Conservation (phyloP, 768 basidiomycete species). For the Serendipita sp. region DNA sequence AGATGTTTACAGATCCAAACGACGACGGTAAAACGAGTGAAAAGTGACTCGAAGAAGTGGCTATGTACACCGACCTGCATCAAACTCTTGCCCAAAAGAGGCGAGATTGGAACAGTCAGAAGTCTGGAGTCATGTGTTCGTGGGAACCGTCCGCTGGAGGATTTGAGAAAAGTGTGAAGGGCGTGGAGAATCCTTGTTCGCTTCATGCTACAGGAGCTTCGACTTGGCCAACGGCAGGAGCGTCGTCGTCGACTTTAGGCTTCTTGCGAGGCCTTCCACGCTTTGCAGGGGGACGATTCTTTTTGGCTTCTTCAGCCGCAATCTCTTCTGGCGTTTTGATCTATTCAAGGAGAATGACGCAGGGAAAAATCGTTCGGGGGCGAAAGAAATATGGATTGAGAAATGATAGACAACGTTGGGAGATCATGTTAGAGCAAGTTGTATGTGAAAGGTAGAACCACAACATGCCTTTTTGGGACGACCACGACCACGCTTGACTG, state of each 20-base stretch:
- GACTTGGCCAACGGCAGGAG: background rate
- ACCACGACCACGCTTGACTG: slow-evolving; percentile 66
- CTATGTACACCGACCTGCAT: background rate
- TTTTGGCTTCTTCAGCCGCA: slow-evolving; percentile 16
- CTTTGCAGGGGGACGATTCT: slow-evolving; percentile 46
- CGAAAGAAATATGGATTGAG: slow-evolving; percentile 11
- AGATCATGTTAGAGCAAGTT: background rate
- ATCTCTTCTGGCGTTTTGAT: slow-evolving; percentile 15
- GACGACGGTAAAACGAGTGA: background rate
- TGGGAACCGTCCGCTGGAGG: too few species aligned
- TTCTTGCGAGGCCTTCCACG: slow-evolving; percentile 58
- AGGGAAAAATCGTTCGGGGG: slow-evolving; percentile 15
- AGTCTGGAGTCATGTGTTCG: too few species aligned
- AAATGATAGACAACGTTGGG: slow-evolving; percentile 10
- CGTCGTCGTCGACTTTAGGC: slow-evolving; percentile 8
- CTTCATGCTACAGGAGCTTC: background rate
- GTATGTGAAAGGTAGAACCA: background rate
- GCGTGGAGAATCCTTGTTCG: too few species aligned
- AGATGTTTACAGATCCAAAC: too few species aligned
- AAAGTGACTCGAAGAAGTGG: slow-evolving; percentile 18
- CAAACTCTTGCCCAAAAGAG: background rate
- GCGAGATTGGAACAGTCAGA: too few species aligned
- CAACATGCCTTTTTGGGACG: slow-evolving; percentile 41
- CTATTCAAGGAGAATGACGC: slow-evolving; percentile 7
- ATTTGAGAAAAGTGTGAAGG: too few species aligned